A percentile compares a stretch with the other conserved stretches of the same genome.
phyloP scores from a whole-genome alignment of 2,329 filamentous ascomycete species.

The Dryadomyces quercivorus region DNA sequence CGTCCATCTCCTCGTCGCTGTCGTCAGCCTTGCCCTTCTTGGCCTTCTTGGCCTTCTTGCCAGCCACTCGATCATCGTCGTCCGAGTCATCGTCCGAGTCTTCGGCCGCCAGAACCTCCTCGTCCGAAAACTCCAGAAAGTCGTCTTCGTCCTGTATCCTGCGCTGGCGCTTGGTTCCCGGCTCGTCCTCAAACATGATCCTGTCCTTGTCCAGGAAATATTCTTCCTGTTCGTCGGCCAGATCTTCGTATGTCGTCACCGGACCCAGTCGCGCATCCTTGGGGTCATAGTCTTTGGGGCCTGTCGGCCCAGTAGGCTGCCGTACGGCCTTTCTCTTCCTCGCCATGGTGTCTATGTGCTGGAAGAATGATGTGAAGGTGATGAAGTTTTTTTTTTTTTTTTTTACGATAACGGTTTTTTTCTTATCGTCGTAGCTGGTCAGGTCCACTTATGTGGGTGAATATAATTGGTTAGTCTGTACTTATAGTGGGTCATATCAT shows the following conservation, averaged over 20 bases:
- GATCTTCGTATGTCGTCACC: slow-evolving; percentile 60
- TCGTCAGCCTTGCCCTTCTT: slow-evolving; percentile 28
- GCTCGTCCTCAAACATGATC: slow-evolving; percentile 72
- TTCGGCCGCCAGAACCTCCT: slow-evolving; percentile 33
- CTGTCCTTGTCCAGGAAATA: slow-evolving; percentile 81
- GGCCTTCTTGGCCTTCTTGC: slow-evolving; percentile 5
- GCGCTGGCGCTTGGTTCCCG: slow-evolving; percentile 63
- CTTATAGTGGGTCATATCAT: too few relatives aligned
- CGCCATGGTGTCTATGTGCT: slow-evolving; percentile 30
- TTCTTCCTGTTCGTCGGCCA: slow-evolving; percentile 89
- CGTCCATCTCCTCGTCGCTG: slow-evolving; percentile 27
- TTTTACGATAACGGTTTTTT: slow-evolving; percentile 2
- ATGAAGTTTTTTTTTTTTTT: neutral
- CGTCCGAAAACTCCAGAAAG: slow-evolving; percentile 47
- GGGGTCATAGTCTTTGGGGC: slow-evolving; percentile 41
- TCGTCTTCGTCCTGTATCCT: slow-evolving; percentile 48
- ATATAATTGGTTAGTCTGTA: too few relatives aligned
- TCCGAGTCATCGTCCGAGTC: slow-evolving; percentile 14
- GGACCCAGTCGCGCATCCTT: slow-evolving; percentile 47
- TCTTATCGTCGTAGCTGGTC: neutral
- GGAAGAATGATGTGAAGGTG: neutral
- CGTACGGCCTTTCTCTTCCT: slow-evolving; percentile 61
- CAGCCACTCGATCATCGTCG: slow-evolving; percentile 13
- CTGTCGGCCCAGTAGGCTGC: slow-evolving; percentile 29
- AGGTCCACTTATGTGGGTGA: too few relatives aligned